Percentiles rank a stretch among this genome's conserved stretches.
These are phyloP conservation scores for Lizanozyma gosingica DNA, from an alignment of 1,139 yeast genomes.

Conservation along the genomic window DNA sequence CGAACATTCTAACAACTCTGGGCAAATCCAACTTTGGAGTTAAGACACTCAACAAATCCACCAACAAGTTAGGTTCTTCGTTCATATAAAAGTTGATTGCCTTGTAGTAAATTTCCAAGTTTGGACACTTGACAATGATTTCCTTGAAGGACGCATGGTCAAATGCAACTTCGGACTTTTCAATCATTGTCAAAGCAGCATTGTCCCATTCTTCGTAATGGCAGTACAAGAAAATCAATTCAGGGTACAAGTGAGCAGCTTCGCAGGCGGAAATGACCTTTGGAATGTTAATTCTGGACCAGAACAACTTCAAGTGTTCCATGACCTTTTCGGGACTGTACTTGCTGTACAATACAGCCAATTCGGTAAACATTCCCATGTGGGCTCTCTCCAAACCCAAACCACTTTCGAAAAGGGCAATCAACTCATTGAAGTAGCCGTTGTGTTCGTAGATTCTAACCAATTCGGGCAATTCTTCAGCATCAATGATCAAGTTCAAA, in stretches of 20 bases:
- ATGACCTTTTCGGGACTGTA: slow-evolving; percentile 85
- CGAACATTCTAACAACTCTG: slow-evolving; percentile 91
- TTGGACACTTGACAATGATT: slow-evolving; percentile 87
- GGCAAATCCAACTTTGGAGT: slow-evolving; percentile 92
- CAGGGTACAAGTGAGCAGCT: slow-evolving; percentile 92
- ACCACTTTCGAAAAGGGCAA: slow-evolving; percentile 91
- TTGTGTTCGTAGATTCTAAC: slow-evolving; percentile 80
- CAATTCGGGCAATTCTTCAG: slow-evolving; percentile 90
- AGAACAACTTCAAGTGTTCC: slow-evolving; percentile 95
- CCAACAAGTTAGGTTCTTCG: slow-evolving; percentile 85
- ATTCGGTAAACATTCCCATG: slow-evolving; percentile 98
- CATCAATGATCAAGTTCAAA: slow-evolving; percentile 90
- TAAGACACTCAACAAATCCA: slow-evolving; percentile 76
- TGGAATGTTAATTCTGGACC: slow-evolving; percentile 98
- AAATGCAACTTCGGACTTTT: slow-evolving; percentile 85
- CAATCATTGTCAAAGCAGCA: slow-evolving; percentile 97
- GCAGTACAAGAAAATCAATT: slow-evolving; percentile 89
- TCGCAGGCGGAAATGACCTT: slow-evolving; percentile 94
- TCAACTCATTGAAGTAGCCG: slow-evolving; percentile 88
- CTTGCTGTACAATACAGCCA: slow-evolving; percentile 84
- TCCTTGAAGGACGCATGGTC: slow-evolving; percentile 94
- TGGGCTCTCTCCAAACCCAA: slow-evolving; percentile 96
- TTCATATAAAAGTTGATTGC: slow-evolving; percentile 90
- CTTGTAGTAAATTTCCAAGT: slow-evolving; percentile 93
- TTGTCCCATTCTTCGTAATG: slow-evolving; percentile 99